Base-by-base conservation (phyloP, 2,329 filamentous ascomycete species). In the Neofusicoccum laricinum region DNA sequence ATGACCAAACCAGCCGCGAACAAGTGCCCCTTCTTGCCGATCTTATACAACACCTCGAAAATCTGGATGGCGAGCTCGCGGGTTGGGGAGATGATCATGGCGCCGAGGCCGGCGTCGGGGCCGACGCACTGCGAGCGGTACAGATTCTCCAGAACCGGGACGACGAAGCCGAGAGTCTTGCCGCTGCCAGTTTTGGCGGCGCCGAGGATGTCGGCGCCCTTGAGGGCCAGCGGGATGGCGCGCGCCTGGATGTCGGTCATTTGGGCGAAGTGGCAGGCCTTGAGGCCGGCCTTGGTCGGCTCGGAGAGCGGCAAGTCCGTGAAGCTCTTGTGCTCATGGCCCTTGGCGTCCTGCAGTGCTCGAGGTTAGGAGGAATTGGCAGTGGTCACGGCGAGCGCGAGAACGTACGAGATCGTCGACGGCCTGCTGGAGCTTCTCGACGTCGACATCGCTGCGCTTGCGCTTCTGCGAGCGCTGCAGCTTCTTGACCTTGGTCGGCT, bases 41-140 rank as follows among this genome's bases (percentile, higher is more conserved):
- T 87, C 76, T 96, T 97, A 67, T 92, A 85, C 71, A 99, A 79
- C 0, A 98, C 94, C 65, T 97, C 91, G 73, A 98, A 99, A 67
- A 97, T 99, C 77, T 99, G 95, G 43, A 96, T 95, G 0, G 95
- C 94, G 63, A 99, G 83, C 79, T 99, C 95, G 73, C 95, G 89
- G 7, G 95, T 99, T 0, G 95, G 95, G 0, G 93, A 94, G 62
- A 99, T 89, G 68, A 99, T 92, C 68, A 99, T 85, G 4, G 95
- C 95, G 8, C 94, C 94, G 34, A 99, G 82, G 0, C 95, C 95
- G 48, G 81, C 81, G 78, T 99, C 95, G 70, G 88, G 85, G 71
- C 96, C 91, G 15, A 95, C 91, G 89, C 93, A 97, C 84, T 89
- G 91, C 64, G 88, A 87, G 59, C 93, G 88, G 77, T 96, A 95